Evolutionary conservation across 768 basidiomycete species (phyloP).

Genomic region (Termitomyces eurrhizus): DNA sequence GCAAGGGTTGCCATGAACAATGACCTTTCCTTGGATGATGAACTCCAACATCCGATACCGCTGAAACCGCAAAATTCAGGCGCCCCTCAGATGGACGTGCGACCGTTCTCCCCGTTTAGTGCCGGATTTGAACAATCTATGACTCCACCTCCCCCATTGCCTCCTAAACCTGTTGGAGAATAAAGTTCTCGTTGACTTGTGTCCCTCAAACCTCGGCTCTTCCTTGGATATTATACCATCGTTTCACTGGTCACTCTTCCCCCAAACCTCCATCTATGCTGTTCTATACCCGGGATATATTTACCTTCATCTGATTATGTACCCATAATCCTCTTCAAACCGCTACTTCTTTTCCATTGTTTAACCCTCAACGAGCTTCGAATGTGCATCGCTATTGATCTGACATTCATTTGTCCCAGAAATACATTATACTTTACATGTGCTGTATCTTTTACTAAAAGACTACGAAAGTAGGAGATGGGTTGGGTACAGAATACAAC

Average conservation of each 20-base stretch:
- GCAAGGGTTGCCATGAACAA: slow-evolving; percentile 36
- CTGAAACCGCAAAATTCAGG: slow-evolving; percentile 7
- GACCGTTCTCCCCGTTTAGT: slow-evolving; percentile 48
- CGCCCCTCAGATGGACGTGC: slow-evolving; percentile 28
- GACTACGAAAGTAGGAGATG: not conserved
- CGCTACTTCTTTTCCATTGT: not conserved
- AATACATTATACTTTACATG: slow-evolving; percentile 19
- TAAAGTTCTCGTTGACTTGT: not conserved
- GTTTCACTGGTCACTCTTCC: not conserved
- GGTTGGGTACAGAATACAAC: not conserved
- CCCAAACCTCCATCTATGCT: not conserved
- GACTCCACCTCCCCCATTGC: slow-evolving; percentile 31
- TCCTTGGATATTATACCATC: not conserved
- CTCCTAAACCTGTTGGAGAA: slow-evolving; percentile 28
- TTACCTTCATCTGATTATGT: not conserved
- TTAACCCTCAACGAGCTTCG: not conserved
- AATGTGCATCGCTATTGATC: not conserved
- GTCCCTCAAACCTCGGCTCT: not conserved
- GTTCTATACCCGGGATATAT: not conserved
- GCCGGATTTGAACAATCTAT: slow-evolving; percentile 29
- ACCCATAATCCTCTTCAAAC: not conserved
- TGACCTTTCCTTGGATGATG: slow-evolving; percentile 18
- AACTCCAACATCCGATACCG: slow-evolving; percentile 14
- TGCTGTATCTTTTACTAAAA: slow-evolving; percentile 8
- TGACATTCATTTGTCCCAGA: slow-evolving; percentile 6